phyloP scores from a whole-genome alignment of 148 eudicot genomes.

The Polygonum aviculare region DNA sequence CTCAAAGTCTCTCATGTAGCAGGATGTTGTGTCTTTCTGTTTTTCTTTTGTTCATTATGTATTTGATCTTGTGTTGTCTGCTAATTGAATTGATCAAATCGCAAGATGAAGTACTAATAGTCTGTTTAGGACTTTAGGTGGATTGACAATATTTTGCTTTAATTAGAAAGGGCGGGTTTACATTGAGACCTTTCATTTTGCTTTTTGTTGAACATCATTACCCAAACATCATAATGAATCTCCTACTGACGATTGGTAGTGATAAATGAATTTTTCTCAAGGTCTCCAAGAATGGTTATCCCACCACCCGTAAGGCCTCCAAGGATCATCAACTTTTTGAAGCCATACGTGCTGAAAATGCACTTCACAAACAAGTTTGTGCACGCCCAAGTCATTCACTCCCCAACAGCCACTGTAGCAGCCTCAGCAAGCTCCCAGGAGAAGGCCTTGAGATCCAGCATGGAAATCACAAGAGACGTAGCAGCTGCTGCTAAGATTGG shows the following conservation, averaged over 20 bases:
- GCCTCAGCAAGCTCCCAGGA: constrained; percentile 90
- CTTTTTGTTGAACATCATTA: background rate
- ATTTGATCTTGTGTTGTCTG: too few relatives aligned
- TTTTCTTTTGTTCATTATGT: too few relatives aligned
- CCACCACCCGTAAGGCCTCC: constrained; percentile 62
- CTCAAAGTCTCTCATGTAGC: too few relatives aligned
- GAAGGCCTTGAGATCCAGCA: constrained; percentile 52
- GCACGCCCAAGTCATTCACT: constrained; percentile 83
- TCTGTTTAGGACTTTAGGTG: background rate
- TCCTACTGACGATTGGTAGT: background rate
- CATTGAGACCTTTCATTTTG: too few relatives aligned
- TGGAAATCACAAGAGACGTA: constrained; percentile 66
- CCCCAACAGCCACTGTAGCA: constrained; percentile 80
- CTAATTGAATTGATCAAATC: too few relatives aligned
- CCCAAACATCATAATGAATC: background rate
- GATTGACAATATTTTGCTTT: background rate
- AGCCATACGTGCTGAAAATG: constrained; percentile 80
- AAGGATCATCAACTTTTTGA: constrained; percentile 60
- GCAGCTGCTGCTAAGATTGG: constrained; percentile 90
- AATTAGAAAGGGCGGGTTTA: background rate
- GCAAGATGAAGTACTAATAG: too few relatives aligned
- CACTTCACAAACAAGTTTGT: constrained; percentile 84
- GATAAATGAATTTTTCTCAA: background rate
- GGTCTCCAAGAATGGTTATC: constrained; percentile 67
- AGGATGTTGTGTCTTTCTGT: too few relatives aligned